Evolutionary conservation across 768 basidiomycete species (phyloP), one percentile per base, ranked within the genome.

Genomic region (Lentinula guzmanii): DNA sequence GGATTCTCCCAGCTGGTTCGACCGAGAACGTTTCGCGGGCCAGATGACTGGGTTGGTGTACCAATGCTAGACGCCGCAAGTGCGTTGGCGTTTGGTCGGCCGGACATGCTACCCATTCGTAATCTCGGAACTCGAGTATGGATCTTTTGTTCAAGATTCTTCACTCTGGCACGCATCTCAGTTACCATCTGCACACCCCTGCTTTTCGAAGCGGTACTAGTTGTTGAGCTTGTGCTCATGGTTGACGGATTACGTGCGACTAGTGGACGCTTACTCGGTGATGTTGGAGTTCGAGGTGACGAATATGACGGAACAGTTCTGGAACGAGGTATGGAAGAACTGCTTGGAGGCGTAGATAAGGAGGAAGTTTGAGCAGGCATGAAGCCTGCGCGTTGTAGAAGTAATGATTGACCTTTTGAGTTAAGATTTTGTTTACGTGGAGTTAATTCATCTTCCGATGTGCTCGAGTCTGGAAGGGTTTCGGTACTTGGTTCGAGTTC

Each of bases 171-270:
- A 45, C 93, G 85, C 89, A 95, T 92, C 70, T 94, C 93, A 24
- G 90, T 89, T 5, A 93, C 91, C 93, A 95, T 94, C 69, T 94
- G 91, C 3, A 93, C 90, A 31, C 91, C 92, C 70, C 86, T 89
- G 70, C 82, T 92, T 76, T 80, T 89, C 4, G 89, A 81, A 11
- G 82, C 74, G 3, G 82, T 81, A 58, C 79, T 79, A 24, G 76
- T 70, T 42, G 70, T 75, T 13, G 79, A 75, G 53, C 73, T 75
- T 33, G 77, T 77, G 45, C 74, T 75, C 37, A 78, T 66, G 41
- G 70, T 72, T 43, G 78, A 75, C 28, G 70, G 65, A 62, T 74
- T 79, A 34, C 79, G 76, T 46, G 68, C 72, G 61, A 74, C 67
- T 2, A 67, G 62, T 10, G 78, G 73, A 2, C 80, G 77, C 54